phyloP scores from a whole-genome alignment of 106 monocot species.

The Alisma plantagoaquatica region DNA sequence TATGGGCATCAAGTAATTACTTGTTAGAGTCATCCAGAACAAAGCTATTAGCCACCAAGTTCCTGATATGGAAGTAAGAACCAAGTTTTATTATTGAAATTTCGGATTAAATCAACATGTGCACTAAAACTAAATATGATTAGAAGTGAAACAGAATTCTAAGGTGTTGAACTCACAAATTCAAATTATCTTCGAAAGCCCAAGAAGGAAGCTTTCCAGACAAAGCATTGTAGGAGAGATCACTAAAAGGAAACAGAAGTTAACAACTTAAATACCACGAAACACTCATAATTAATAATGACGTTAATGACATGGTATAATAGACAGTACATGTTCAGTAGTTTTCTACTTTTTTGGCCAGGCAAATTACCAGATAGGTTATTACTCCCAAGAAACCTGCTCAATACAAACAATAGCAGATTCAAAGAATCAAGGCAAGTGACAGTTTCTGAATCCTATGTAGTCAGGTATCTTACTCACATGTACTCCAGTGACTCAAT shows the following conservation, averaged over 20 bases:
- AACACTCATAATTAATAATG: background rate
- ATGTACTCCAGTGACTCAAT: conserved; percentile 33
- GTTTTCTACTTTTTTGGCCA: background rate
- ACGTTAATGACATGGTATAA: background rate
- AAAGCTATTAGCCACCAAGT: too few relatives aligned
- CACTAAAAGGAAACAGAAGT: background rate
- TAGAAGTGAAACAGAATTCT: too few relatives aligned
- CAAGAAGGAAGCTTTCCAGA: background rate
- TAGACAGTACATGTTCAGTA: conserved; percentile 6
- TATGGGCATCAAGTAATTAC: too few relatives aligned
- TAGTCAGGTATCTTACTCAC: conserved; percentile 20
- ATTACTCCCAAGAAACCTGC: conserved; percentile 8
- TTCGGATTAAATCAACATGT: too few relatives aligned
- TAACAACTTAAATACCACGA: background rate
- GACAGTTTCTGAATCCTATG: background rate
- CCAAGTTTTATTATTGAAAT: too few relatives aligned
- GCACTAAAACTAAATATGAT: too few relatives aligned
- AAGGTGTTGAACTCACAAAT: background rate
- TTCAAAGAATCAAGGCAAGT: background rate
- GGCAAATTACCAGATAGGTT: conserved; percentile 6
- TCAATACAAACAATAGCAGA: background rate
- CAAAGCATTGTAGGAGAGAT: background rate
- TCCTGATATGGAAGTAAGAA: too few relatives aligned
- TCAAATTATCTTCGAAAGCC: background rate
- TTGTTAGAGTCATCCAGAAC: too few relatives aligned